Base-by-base conservation (phyloP, 345 rosid genomes). In the Arabidopsis suecica region DNA sequence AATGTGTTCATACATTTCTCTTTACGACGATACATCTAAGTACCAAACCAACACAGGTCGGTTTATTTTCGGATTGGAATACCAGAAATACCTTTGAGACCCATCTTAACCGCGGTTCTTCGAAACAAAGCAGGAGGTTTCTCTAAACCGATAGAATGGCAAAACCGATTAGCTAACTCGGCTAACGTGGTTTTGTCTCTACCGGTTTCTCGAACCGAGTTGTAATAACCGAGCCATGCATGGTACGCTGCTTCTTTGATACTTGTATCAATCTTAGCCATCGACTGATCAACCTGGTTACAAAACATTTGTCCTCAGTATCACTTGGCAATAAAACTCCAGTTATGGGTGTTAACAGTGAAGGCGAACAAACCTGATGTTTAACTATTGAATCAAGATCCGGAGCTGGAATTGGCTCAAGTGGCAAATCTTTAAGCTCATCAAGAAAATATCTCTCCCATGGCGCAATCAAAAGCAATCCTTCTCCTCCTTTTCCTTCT, bases 191-290 rank as follows among this genome's bases (percentile, higher is more conserved):
- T 96, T 75, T 96, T 96, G 64, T 91, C 97, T 72, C 99, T 78
- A 64, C 98, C 93, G 16, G 87, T 91, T 82, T 89, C 88, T 61
- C 86, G 79, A 81, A 96, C 85, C 3, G 98, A 93, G 83, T 86
- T 93, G 65, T 95, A 96, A 50, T 93, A 96, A 44, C 93, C 94
- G 44, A 96, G 95, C 97, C 99, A 96, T 53, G 96, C 90, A 82
- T 91, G 96, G 83, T 91, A 96, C 13, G 98, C 98, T 61, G 88
- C 98, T 85, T 96, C 99, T 84, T 89, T 93, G 59, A 89, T 71
- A 69, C 89, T 89, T 33, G 79, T 83, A 78, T 91, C 99, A 55
- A 96, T 78, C 83, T 85, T 93, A 41, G 76, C 81, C 83, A 96
- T 74, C 3, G 94, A 85, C 44, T 74, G 57, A 32, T 88, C 93